Percentiles rank a stretch among this genome's conserved stretches.
phyloP scores from a whole-genome alignment of 2,329 filamentous ascomycete species.

The Fusarium gaditjirri region DNA sequence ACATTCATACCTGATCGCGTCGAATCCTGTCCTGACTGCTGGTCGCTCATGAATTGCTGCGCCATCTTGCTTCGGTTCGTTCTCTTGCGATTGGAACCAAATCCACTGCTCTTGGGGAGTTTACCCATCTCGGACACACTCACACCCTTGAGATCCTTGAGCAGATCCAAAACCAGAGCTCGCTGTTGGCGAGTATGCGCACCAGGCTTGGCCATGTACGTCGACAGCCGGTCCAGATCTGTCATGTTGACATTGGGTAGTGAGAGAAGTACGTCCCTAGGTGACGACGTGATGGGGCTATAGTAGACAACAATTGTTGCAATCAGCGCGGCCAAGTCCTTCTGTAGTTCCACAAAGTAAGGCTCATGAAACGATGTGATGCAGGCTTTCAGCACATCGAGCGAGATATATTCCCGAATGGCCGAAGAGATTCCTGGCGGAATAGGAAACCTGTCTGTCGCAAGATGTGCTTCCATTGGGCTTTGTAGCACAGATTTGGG shows the following conservation, averaged over 20 bases:
- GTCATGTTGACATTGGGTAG: constrained; percentile 79
- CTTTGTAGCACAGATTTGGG: constrained; percentile 39
- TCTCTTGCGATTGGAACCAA: constrained; percentile 45
- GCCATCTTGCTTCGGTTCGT: constrained; percentile 62
- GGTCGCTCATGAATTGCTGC: constrained; percentile 72
- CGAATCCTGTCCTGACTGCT: constrained; percentile 47
- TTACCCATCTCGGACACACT: constrained; percentile 95
- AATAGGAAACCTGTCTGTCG: constrained; percentile 58
- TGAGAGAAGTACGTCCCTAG: constrained; percentile 78
- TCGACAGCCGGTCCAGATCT: constrained; percentile 73
- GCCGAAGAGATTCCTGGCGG: constrained; percentile 66
- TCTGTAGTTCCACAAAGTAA: constrained; percentile 96
- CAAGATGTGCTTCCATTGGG: constrained; percentile 43
- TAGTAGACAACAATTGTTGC: constrained; percentile 86
- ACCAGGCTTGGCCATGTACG: constrained; percentile 66
- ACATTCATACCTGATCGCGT: constrained; percentile 45
- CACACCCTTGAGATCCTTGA: constrained; percentile 88
- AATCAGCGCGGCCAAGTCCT: constrained; percentile 88
- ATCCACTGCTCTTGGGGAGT: constrained; percentile 67
- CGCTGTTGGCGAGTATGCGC: constrained; percentile 80
- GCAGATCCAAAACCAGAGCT: constrained; percentile 81
- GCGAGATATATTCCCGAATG: constrained; percentile 89
- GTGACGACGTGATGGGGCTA: constrained; percentile 73
- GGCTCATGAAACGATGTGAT: constrained; percentile 92
- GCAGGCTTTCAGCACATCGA: constrained; percentile 88